Evolutionary conservation across 345 rosid genomes (phyloP), one percentile per base, ranked within the genome.

Genomic region (Angophora floribunda): DNA sequence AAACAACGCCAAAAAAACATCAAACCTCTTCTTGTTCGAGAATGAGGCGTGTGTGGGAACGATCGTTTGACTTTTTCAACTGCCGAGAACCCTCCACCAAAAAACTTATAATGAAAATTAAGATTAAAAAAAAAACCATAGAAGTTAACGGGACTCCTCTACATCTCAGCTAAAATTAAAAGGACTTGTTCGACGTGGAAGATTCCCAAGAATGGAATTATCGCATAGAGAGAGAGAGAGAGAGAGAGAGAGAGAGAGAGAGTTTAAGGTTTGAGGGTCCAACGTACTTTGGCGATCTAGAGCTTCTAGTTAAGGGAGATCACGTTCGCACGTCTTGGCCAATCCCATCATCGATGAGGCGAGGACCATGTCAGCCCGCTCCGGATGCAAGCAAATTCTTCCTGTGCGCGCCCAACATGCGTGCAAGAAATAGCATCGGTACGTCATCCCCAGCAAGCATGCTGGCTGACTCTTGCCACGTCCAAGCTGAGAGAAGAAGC

Each of bases 41-140:
- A 41, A 41, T 41, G 49, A 19, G 26, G 84, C 9, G 84, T 7
- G 84, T 1, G 49, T 55, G 45, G 84, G 84, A 41, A 28, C 49
- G 44, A 75, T 75, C 44, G 49, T 75, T 75, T 75, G 84, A 75
- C 84, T 49, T 75, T 75, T 75, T 75, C 84, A 41, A 75, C 41
- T 75, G 84, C 49, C 49, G 10, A 75, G 7, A 44, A 75, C 80
- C 49, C 41, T 36, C 13, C 7, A 10, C 28, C 84, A 19, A 19
- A 75, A 75, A 5, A 75, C 19, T 9, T 32, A 16, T 16, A 26
- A 26, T 61, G 7, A 61, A 61, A 11, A 17, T 26, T 4, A 24
- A 57, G 19, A 53, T 6, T 0, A 14, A 2, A 65, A 4, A 7
- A 2, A 2, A 5, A 1, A 9, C 21, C 28, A 41, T 75, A 41